Evolutionary conservation across 1,284 basidiomycete genomes (phyloP), one percentile per base, ranked within the genome.

Genomic region (Takashimella koratensis): DNA sequence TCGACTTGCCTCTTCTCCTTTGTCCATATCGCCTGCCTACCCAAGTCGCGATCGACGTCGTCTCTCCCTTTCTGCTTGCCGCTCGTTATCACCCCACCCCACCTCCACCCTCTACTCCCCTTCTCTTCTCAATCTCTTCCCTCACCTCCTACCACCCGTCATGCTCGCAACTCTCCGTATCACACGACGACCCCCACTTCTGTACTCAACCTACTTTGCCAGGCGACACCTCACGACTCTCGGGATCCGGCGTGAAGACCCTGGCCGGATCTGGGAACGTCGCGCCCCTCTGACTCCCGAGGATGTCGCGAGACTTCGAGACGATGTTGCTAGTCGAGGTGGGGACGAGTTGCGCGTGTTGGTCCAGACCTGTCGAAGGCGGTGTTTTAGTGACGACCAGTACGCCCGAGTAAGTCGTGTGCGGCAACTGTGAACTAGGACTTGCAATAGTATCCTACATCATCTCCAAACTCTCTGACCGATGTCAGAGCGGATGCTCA

Each of bases 181-280:
- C n/a, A n/a, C n/a, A n/a, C n/a, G n/a, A n/a, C n/a, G n/a, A n/a
- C n/a, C n/a, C n/a, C n/a, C n/a, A n/a, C n/a, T n/a, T n/a, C n/a
- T n/a, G n/a, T n/a, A 36, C 30, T 8, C 30, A 36, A 36, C 16
- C 10, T 8, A 36, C 30, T 16, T 8, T 36, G 30, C 16, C 30
- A 36, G 8, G 10, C 16, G 10, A 36, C 30, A 36, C 16, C 30
- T 70, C 19, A 65, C 64, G 1, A 81, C 80, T 0, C 66, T 88
- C 21, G 86, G 86, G 23, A 82, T 89, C 45, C 80, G 86, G 21
- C 83, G 87, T 43, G 91, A 95, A 73, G 87, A 93, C 68, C 85
- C 87, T 0, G 60, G 75, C 24, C 78, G 91, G 40, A 83, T 90
- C 51, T 94, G 90, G 90, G 91, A 94, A 72, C 80, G 91, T n/a